Base-by-base conservation (phyloP, 768 basidiomycete species). In the Boletus insuetus region DNA sequence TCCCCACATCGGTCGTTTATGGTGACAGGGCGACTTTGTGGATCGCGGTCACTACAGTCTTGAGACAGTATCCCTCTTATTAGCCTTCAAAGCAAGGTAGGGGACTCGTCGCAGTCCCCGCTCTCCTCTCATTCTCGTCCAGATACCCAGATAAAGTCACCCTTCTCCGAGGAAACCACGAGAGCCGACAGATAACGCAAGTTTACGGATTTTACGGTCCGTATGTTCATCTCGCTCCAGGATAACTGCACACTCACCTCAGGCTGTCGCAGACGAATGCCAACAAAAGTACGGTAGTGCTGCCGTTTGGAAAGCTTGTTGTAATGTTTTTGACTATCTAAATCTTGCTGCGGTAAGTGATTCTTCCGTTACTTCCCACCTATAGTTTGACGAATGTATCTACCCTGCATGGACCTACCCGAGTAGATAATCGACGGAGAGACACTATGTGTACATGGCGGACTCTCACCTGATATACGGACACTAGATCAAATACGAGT, bases 141-240 rank as follows among this genome's bases (percentile, higher is more conserved):
- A 94, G 93, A 68, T 96, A 95, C 71, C 95, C 96, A 16, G 92
- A 97, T 72, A 85, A 85, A 64, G 90, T 98, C 53, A 95, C 92
- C 3, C 76, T 98, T 3, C 79, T 98, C 14, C 82, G 96, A 32
- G 95, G 96, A 38, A 98, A 98, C 72, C 96, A 98, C 69, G 96
- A 98, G 71, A 94, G 91, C 64, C 77, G 96, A 58, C 96, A 98
- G 71, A 98, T 98, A 63, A 98, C 96, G 5, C 96, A 98, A 65
- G 96, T 94, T 3, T 98, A 98, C 56, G 96, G 95, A n/a, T 98
- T 97, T 71, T 98, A 97, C 67, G 94, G 94, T 94, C 10, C 16
- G 55, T 35, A 10, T 40, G 29, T 13, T 37, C 46, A 7, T n/a
- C 6, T 11, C 31, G 17, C n/a, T 37, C 16, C 1, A 37, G 24